A percentile compares a stretch with the other conserved stretches of the same genome.
These are phyloP conservation scores for Leavenworthia alabamica DNA, from an alignment of 345 rosid species.

Conservation along the genomic window DNA sequence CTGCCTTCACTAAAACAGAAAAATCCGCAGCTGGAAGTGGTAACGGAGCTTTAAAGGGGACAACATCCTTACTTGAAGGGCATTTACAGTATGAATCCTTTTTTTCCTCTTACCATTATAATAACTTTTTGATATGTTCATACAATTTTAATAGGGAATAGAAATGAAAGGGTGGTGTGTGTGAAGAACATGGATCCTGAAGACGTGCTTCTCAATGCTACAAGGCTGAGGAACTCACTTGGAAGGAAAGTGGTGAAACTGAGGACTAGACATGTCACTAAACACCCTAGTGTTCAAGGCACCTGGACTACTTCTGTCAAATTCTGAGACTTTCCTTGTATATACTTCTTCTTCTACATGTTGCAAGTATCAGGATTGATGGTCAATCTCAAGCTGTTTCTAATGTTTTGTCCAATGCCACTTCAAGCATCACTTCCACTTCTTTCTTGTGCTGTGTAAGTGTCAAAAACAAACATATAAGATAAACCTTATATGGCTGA, in stretches of 20 bases:
- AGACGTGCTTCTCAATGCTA: slow-evolving; percentile 53
- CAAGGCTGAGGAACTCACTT: slow-evolving; percentile 62
- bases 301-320: slow-evolving; percentile 68
- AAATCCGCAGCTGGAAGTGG: slow-evolving; percentile 75
- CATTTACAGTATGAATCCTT: slow-evolving; percentile 51
- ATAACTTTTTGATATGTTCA: neutral
- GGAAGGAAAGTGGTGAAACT: slow-evolving; percentile 82
- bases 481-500: neutral
- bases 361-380: neutral
- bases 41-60: slow-evolving; percentile 65
- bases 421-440: slow-evolving; percentile 62
- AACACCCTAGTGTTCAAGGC: slow-evolving; percentile 84
- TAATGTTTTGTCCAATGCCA: slow-evolving; percentile 29
- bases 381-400: neutral
- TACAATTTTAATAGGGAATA: slow-evolving; percentile 47
- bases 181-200: slow-evolving; percentile 76
- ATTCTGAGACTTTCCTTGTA: slow-evolving; percentile 33
- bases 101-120: neutral
- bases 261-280: slow-evolving; percentile 69
- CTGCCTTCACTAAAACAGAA: slow-evolving; percentile 55
- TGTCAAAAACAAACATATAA: slow-evolving; percentile 2
- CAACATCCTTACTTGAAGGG: slow-evolving; percentile 84
- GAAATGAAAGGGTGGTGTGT: slow-evolving; percentile 74
- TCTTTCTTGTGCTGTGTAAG: slow-evolving; percentile 73
- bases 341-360: neutral